Evolutionary conservation across 495 filamentous ascomycete genomes (phyloP).

Genomic region (Massariosphaeria phaeospora): DNA sequence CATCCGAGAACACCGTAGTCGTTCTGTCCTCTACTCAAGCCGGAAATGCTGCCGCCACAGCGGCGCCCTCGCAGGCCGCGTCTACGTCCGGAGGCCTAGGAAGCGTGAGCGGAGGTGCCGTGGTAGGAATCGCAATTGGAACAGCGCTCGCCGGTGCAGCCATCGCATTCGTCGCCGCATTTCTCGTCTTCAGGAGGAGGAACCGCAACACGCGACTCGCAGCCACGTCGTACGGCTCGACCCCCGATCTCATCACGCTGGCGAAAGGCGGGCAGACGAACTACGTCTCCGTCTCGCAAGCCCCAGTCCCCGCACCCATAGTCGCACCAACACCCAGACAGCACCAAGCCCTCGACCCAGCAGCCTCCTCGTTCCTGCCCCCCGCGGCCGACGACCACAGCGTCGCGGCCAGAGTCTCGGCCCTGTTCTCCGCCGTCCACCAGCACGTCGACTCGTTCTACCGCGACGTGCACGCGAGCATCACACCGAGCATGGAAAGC

Average conservation of each 20-base stretch:
- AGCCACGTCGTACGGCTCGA: constrained; percentile 1
- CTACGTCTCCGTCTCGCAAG: constrained; percentile 12
- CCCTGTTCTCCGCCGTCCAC: constrained; percentile 9
- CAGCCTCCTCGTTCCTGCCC: too few species aligned
- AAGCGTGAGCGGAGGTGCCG: constrained; percentile 24
- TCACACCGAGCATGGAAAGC: constrained; percentile 15
- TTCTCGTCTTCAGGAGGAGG: constrained; percentile 23
- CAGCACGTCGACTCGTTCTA: constrained; percentile 17
- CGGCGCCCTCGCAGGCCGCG: too few species aligned
- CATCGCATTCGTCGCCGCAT: constrained; percentile 20
- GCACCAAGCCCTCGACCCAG: constrained; percentile 1
- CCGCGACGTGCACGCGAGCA: constrained; percentile 20
- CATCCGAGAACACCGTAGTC: too few species aligned
- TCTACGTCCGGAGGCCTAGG: too few species aligned
- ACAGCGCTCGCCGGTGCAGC: constrained; percentile 24
- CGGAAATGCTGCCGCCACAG: too few species aligned
- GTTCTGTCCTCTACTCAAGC: too few species aligned
- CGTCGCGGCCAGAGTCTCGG: background rate
- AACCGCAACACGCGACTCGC: background rate
- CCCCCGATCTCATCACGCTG: constrained; percentile 4
- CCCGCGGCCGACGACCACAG: constrained; percentile 6
- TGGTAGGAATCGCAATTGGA: constrained; percentile 23
- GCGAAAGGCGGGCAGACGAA: background rate
- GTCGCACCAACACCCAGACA: background rate
- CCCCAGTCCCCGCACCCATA: background rate